Percentiles rank a stretch among this genome's conserved stretches.
Conservation (phyloP, 2,329 filamentous ascomycete genomes). For the Cladophialophora bantiana region DNA sequence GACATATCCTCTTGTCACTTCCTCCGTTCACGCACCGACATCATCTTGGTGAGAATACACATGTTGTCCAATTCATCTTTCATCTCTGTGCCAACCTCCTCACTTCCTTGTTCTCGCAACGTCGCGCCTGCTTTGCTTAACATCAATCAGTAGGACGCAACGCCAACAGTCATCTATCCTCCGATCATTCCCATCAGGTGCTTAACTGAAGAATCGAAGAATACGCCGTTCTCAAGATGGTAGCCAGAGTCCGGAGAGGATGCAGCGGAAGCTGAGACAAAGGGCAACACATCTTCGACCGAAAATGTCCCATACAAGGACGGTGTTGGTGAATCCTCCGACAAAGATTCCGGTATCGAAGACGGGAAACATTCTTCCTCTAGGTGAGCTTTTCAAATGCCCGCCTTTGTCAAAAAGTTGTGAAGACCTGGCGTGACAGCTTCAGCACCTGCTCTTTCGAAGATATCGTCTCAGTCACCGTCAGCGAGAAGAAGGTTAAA, state of each 20-base stretch:
- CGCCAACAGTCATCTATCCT: background rate
- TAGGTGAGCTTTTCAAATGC: background rate
- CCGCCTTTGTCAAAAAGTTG: background rate
- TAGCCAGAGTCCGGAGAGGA: background rate
- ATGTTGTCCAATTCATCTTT: background rate
- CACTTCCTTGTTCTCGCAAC: background rate
- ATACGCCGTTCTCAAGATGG: no score
- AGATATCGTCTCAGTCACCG: conserved; percentile 25
- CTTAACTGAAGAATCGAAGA: background rate
- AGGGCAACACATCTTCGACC: background rate
- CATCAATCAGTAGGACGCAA: background rate
- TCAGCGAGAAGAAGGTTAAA: conserved; percentile 21
- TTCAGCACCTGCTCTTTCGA: background rate
- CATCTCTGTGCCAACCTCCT: background rate
- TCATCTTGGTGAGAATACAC: background rate
- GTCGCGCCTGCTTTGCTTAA: background rate
- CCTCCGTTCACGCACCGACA: no score
- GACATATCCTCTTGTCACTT: background rate
- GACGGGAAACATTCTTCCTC: background rate
- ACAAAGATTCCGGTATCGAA: background rate
- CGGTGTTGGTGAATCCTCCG: background rate
- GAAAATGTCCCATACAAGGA: background rate
- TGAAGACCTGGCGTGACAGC: conserved; percentile 7
- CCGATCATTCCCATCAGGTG: background rate
- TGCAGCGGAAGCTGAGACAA: background rate